phyloP scores from a whole-genome alignment of 306 rosid species.

The Pyrus betulifolia region DNA sequence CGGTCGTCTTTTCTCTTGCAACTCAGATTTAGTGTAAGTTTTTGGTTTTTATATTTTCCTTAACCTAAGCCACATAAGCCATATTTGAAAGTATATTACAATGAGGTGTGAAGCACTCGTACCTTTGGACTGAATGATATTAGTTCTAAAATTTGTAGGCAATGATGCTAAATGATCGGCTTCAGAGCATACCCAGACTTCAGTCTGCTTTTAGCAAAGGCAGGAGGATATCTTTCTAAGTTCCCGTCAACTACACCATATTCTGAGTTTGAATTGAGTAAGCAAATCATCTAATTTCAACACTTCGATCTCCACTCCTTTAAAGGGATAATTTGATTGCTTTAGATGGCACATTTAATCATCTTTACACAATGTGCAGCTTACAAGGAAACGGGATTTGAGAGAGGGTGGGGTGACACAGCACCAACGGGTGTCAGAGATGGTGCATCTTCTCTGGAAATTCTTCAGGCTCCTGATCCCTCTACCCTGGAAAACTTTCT shows the following conservation, averaged over 20 bases:
- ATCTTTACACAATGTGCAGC: constrained; percentile 20
- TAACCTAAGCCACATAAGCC: not conserved
- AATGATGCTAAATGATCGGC: constrained; percentile 76
- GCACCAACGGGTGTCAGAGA: constrained; percentile 44
- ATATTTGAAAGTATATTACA: not conserved
- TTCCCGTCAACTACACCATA: constrained; percentile 31
- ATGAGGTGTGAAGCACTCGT: not conserved
- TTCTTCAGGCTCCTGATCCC: constrained; percentile 81
- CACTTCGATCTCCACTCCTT: not conserved
- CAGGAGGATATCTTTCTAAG: constrained; percentile 66
- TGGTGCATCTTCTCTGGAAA: constrained; percentile 69
- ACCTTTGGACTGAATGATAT: not conserved
- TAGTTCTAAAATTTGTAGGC: constrained; percentile 31
- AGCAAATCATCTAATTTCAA: not conserved
- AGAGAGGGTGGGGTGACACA: constrained; percentile 79
- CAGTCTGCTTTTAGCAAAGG: constrained; percentile 68
- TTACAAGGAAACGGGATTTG: constrained; percentile 81
- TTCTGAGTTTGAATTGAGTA: constrained; percentile 62
- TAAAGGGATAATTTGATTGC: not conserved
- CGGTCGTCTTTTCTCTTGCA: not conserved
- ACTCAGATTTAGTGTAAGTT: not conserved
- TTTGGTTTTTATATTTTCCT: not conserved
- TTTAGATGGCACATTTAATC: not conserved
- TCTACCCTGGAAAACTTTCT: constrained; percentile 77
- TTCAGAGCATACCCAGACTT: constrained; percentile 53